Evolutionary conservation across 352 stramenopile genomes (phyloP), one percentile per base, ranked within the genome.

Genomic region (Phytophthora fragariae): DNA sequence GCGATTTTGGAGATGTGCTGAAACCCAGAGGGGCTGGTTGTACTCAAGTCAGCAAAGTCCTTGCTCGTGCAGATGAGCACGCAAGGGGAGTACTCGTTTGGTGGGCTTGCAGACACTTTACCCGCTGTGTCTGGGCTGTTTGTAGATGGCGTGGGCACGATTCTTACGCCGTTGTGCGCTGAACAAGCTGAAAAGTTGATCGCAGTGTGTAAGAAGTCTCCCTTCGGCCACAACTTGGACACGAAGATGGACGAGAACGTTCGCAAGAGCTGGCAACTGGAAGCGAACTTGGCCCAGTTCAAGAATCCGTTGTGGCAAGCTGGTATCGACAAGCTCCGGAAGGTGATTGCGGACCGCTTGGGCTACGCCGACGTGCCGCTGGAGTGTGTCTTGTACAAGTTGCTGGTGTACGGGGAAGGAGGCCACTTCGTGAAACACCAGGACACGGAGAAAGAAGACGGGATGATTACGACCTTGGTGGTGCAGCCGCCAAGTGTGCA

Each of bases 261-360:
- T 21, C 65, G 65, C 21, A 71, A 65, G 21, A 65, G 65, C 27
- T 60, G 55, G 56, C 47, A 71, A n/a, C 27, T 60, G 37, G 29
- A 37, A n/a, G 10, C 54, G 8, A 39, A 60, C n/a, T 54, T 54
- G 29, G 57, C 64, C 15, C 47, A 62, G 17, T 5, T 73, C 5
- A 41, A 57, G 27, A 73, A 68, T 14, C 57, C 57, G 1, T 17
- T 55, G n/a, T 73, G 66, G 66, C 33, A 68, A 3, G 12, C 6
- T 19, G 39, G 62, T 2, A 52, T 73, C 15, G 56, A 68, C 4
- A 47, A 53, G 39, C 50, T 73, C 17, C 55, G 29, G 15, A 54
- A 54, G 5, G 27, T 54, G 27, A 61, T 64, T 27, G 64, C 41
- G 7, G 15, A 65, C 11, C 64, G 46, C 2, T 44, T 73, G 7